Evolutionary conservation across 768 basidiomycete species (phyloP).

Genomic region (Psilocybe sp.): DNA sequence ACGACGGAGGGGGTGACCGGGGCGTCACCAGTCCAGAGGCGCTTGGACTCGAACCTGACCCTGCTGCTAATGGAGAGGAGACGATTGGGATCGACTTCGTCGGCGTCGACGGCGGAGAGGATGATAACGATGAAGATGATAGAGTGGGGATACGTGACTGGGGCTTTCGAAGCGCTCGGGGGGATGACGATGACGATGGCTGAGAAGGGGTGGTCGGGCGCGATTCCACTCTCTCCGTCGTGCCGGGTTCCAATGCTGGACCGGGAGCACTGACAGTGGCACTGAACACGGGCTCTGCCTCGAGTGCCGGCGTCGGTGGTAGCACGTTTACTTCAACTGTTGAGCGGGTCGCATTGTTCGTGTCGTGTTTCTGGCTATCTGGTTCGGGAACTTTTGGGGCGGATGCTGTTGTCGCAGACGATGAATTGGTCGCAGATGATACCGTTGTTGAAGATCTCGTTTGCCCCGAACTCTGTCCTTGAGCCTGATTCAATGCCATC

Average conservation of each 20-base stretch:
- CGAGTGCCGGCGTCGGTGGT: constrained; percentile 1
- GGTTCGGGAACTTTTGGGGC: not conserved
- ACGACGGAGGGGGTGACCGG: not conserved
- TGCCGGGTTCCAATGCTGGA: not conserved
- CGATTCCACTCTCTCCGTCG: not conserved
- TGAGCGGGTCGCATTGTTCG: too few species aligned
- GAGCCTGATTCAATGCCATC: not conserved
- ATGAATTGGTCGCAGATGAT: too few species aligned
- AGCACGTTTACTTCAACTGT: not conserved
- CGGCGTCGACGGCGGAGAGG: not conserved
- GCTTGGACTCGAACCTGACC: not conserved
- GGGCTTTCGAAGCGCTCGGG: not conserved
- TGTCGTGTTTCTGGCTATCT: not conserved
- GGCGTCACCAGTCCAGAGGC: constrained; percentile 4
- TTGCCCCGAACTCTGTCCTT: too few species aligned
- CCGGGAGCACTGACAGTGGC: not conserved
- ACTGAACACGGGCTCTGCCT: not conserved
- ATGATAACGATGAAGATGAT: not conserved
- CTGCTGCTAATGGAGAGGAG: not conserved
- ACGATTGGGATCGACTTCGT: not conserved
- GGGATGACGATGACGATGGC: not conserved
- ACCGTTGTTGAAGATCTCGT: too few species aligned
- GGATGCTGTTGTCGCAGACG: not conserved
- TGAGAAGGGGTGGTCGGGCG: not conserved
- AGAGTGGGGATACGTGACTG: not conserved